These are phyloP conservation scores for Phlebiopsis gigantea DNA, from an alignment of 768 basidiomycete species.

Conservation along the genomic window DNA sequence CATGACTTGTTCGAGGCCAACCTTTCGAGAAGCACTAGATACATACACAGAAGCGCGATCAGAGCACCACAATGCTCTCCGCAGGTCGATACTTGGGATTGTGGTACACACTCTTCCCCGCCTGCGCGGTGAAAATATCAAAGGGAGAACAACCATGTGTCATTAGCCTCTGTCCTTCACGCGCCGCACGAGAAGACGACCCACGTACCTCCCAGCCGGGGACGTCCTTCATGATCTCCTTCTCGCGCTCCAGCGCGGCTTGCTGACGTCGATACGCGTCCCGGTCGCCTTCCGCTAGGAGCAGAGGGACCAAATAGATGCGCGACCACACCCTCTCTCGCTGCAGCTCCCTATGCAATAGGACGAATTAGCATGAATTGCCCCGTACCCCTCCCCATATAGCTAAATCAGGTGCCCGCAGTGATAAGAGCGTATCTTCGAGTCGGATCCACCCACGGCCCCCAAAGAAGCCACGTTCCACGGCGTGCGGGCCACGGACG, in stretches of 20 bases:
- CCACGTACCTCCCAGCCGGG: slow-evolving; percentile 86
- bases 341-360: slow-evolving; percentile 73
- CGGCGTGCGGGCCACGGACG: slow-evolving; percentile 45
- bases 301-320: slow-evolving; percentile 87
- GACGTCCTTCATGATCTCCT: slow-evolving; percentile 93
- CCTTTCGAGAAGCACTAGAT: slow-evolving; percentile 18
- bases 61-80: slow-evolving; percentile 56
- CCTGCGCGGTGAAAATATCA: slow-evolving; percentile 35
- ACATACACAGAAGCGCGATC: slow-evolving; percentile 23
- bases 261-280: slow-evolving; percentile 77
- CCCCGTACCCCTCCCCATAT: slow-evolving; percentile 26
- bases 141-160: slow-evolving; percentile 8
- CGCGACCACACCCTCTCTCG: slow-evolving; percentile 95
- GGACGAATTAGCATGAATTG: slow-evolving; percentile 38
- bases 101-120: slow-evolving; percentile 84
- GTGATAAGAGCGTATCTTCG: slow-evolving; percentile 47
- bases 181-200: slow-evolving; percentile 17
- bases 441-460: slow-evolving; percentile 54
- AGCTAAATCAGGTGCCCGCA: slow-evolving; percentile 18
- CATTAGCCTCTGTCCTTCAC: slow-evolving; percentile 14
- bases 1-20: slow-evolving; percentile 15
- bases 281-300: slow-evolving; percentile 92
- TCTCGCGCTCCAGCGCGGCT: slow-evolving; percentile 74
- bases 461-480: slow-evolving; percentile 51
- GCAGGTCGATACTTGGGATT: slow-evolving; percentile 62